Evolutionary conservation across 1,284 basidiomycete species (phyloP).

Genomic region (Leccinum pallidistipes): DNA sequence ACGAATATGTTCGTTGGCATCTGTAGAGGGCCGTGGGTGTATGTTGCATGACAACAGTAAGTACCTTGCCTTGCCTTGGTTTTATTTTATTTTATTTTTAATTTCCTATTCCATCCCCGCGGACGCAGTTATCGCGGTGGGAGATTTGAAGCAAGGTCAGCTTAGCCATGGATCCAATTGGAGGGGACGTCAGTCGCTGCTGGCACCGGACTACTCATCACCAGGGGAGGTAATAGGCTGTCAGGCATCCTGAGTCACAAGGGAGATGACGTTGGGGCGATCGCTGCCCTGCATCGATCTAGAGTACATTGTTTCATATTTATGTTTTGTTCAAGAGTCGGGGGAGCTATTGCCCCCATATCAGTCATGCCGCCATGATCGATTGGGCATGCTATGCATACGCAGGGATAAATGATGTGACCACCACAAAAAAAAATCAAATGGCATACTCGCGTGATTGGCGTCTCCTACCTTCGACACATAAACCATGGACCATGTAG

Average conservation of each 20-base stretch:
- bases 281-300: constrained; percentile 8
- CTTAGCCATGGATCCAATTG: neutral
- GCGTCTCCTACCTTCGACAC: neutral
- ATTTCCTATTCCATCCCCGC: constrained; percentile 12
- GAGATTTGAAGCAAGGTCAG: neutral
- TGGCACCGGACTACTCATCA: neutral
- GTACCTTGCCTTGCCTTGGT: neutral
- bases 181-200: neutral
- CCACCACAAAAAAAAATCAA: neutral
- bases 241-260: neutral
- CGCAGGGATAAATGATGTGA: neutral
- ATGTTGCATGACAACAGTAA: constrained; percentile 19
- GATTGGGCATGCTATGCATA: neutral
- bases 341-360: neutral
- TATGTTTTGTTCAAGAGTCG: neutral
- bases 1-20: constrained; percentile 8
- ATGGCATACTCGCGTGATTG: neutral
- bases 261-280: neutral
- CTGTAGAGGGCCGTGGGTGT: neutral
- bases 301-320: neutral
- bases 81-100: neutral
- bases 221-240: neutral
- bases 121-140: neutral
- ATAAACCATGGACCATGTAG: constrained; percentile 1
- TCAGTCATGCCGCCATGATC: constrained; percentile 3